phyloP scores from a whole-genome alignment of 2,329 filamentous ascomycete species.

The Trichophyton benhamiae region DNA sequence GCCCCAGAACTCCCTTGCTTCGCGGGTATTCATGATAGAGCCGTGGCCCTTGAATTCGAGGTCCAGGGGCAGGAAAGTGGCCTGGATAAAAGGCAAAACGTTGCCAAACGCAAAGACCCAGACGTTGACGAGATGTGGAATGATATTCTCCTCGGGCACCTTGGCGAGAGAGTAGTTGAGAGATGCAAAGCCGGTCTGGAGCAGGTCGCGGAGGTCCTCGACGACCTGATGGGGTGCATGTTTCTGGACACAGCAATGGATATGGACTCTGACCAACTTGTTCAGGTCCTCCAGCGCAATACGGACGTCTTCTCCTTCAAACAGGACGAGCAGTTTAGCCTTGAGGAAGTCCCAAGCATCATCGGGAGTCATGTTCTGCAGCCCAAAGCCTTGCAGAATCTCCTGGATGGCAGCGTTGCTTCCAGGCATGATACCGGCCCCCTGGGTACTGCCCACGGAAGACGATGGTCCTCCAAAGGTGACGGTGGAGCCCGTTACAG shows the following conservation, averaged over 20 bases:
- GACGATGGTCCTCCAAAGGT: constrained; percentile 19
- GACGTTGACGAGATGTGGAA: constrained; percentile 79
- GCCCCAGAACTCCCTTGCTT: constrained; percentile 85
- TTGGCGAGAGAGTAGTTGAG: constrained; percentile 71
- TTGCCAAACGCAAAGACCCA: constrained; percentile 89
- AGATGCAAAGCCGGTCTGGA: constrained; percentile 65
- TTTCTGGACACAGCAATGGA: constrained; percentile 51
- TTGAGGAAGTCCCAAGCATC: constrained; percentile 57
- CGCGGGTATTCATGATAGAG: constrained; percentile 60
- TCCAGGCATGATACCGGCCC: constrained; percentile 11
- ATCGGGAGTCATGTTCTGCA: constrained; percentile 56
- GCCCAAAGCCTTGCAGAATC: constrained; percentile 42
- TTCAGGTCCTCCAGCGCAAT: constrained; percentile 56
- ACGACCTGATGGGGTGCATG: constrained; percentile 47
- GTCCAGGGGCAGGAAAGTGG: constrained; percentile 85
- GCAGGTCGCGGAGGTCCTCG: constrained; percentile 50
- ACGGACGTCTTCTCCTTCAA: constrained; percentile 52
- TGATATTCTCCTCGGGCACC: constrained; percentile 74
- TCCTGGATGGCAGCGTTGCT: constrained; percentile 30
- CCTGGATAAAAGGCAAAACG: constrained; percentile 86
- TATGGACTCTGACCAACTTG: constrained; percentile 48
- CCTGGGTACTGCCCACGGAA: constrained; percentile 24
- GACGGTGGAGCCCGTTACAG: constrained; percentile 18
- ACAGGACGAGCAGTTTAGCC: constrained; percentile 50
- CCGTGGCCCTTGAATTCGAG: constrained; percentile 83